Percentiles rank a stretch among this genome's conserved stretches.
These are phyloP conservation scores for Casaregolazyma lundiana DNA, from an alignment of 1,139 yeast species.

Conservation along the genomic window DNA sequence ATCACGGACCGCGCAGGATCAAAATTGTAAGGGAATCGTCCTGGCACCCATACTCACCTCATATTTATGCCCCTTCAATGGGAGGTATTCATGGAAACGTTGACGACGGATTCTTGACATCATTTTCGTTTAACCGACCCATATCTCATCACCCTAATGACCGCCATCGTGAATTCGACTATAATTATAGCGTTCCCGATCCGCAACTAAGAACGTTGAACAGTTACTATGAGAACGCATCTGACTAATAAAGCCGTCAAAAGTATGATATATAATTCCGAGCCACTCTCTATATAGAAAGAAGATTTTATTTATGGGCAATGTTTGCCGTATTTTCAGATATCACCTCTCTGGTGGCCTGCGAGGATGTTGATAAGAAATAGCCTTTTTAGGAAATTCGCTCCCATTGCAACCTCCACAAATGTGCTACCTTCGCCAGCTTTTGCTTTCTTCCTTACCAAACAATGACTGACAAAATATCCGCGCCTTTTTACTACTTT, in stretches of 20 bases:
- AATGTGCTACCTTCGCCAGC: neutral
- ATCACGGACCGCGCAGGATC: conserved; percentile 6
- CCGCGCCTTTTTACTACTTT: conserved; percentile 16
- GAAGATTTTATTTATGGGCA: too few species aligned
- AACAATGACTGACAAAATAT: neutral
- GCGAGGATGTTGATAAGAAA: too few species aligned
- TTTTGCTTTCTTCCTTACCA: neutral
- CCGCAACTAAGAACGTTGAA: conserved; percentile 4
- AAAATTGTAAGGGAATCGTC: conserved; percentile 17
- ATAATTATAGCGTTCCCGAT: conserved; percentile 4
- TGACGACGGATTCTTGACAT: conserved; percentile 6
- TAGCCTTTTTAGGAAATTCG: neutral
- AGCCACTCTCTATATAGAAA: too few species aligned
- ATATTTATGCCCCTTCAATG: conserved; percentile 18
- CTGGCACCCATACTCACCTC: conserved; percentile 24
- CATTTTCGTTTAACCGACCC: conserved; percentile 6
- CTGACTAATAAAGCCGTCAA: neutral
- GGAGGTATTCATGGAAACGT: conserved; percentile 7
- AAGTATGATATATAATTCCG: too few species aligned
- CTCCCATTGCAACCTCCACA: neutral
- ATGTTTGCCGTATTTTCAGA: too few species aligned
- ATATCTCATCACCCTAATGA: neutral
- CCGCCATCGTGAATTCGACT: conserved; percentile 2
- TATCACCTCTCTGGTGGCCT: too few species aligned
- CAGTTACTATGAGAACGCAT: conserved; percentile 1